Evolutionary conservation across 805 yeast genomes (phyloP), one percentile per base, ranked within the genome.

Genomic region (Kluyveromyces dobzhanskii): DNA sequence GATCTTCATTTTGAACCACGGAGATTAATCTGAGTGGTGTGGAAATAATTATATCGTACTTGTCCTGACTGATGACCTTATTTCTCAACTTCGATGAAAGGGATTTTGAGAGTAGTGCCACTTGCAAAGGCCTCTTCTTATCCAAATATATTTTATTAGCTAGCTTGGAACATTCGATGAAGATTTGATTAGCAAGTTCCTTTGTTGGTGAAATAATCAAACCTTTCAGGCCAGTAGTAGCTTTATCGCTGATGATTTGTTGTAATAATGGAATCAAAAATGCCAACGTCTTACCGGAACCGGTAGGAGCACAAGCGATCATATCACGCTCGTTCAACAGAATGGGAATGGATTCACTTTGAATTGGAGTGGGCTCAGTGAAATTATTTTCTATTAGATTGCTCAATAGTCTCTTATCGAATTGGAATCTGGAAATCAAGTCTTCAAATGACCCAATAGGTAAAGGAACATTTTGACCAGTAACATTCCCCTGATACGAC

Each of bases 261-360:
- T 85, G 92, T 16, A 92, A 61, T 50, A 90, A 51, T 3, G 99
- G 98, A 13, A 87, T 75, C 41, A 85, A 65, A 56, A 83, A 92
- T 23, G 97, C 94, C 35, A 92, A 67, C 0, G 98, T 92, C 58
- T 92, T 92, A 69, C 98, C 98, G 4, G 97, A 86, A 50, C 98
- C 98, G 1, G 98, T 92, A 34, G 97, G 97, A 0, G 97, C 97
- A 69, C 96, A 85, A 1, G 95, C 94, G 31, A 92, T 67, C 25
- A 92, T 57, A 56, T 90, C 97, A 43, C 94, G 73, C 21, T 68
- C 71, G 38, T 75, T 69, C 38, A 86, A 62, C 11, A 85, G 62
- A 8, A 77, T 66, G 2, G 98, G 97, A 30, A 92, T 78, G 2
- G 87, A 77, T 59, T 92, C 97, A 44, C 86, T 75, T 63, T 92